A percentile compares a stretch with the other conserved stretches of the same genome.
These are phyloP conservation scores for Brachypodium distachyon DNA, from an alignment of 202 grass and related monocot genomes.

Conservation along the genomic window DNA sequence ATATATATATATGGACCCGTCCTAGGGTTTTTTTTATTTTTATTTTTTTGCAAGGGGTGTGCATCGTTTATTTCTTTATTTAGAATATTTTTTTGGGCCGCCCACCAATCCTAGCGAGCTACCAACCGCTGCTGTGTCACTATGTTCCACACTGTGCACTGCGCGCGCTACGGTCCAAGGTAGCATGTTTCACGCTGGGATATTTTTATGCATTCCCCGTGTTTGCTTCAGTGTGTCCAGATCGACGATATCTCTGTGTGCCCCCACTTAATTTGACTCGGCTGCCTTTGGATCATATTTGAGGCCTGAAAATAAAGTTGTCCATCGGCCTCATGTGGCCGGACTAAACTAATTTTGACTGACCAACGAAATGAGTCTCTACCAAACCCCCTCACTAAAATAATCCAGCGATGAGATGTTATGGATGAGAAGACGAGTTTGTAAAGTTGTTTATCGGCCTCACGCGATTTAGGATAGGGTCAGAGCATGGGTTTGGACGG, in stretches of 20 bases:
- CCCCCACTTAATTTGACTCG: too few species aligned
- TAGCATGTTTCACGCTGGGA: neutral
- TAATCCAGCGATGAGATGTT: too few species aligned
- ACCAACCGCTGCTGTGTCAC: neutral
- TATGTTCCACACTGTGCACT: neutral
- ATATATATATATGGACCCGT: too few species aligned
- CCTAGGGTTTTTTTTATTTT: too few species aligned
- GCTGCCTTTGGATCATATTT: too few species aligned
- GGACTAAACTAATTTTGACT: neutral
- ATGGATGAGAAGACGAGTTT: neutral
- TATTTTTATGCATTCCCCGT: too few species aligned
- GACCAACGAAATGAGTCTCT: neutral
- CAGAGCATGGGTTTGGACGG: neutral
- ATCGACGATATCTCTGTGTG: neutral
- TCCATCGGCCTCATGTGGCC: neutral
- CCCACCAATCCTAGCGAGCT: too few species aligned
- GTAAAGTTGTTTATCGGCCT: neutral
- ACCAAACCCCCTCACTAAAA: neutral
- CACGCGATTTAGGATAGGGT: neutral
- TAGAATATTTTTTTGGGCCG: too few species aligned
- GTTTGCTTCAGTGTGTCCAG: too few species aligned
- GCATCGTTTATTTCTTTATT: too few species aligned
- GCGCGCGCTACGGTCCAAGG: neutral
- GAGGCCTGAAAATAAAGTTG: neutral
- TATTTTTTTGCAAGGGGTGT: too few species aligned